Evolutionary conservation across 805 yeast genomes (phyloP).

Genomic region (Pichia cabralensis): DNA sequence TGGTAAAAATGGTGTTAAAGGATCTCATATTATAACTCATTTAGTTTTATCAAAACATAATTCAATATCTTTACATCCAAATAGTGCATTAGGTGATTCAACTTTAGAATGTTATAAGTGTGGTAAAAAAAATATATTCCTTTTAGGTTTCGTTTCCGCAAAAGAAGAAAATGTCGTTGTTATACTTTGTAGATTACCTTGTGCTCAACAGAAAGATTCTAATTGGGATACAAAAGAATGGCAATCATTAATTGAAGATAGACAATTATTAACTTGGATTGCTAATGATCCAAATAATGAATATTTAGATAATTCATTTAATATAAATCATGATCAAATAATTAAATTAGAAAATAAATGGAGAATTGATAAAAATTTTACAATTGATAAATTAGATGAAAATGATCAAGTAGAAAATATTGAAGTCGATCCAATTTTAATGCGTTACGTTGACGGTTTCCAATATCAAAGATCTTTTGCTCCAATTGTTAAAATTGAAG

Average conservation of each 20-base stretch:
- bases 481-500: conserved; percentile 73
- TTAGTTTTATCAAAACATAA: conserved; percentile 73
- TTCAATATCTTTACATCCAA: conserved; percentile 62
- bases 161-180: conserved; percentile 82
- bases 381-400: conserved; percentile 53
- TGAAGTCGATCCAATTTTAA: conserved; percentile 59
- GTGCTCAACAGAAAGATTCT: conserved; percentile 64
- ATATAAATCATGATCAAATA: conserved; percentile 56
- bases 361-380: conserved; percentile 63
- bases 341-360: conserved; percentile 69
- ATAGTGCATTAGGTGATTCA: conserved; percentile 80
- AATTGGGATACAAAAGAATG: conserved; percentile 86
- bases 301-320: conserved; percentile 43
- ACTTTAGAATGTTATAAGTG: conserved; percentile 84
- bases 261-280: conserved; percentile 75
- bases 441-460: conserved; percentile 73
- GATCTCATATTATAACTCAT: conserved; percentile 79
- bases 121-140: conserved; percentile 71
- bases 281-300: conserved; percentile 62
- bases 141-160: conserved; percentile 81
- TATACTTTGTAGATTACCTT: conserved; percentile 77
- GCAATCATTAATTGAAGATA: conserved; percentile 76
- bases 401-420: conserved; percentile 32
- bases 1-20: conserved; percentile 40
- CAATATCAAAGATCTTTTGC: conserved; percentile 81